phyloP scores from a whole-genome alignment of 129 eudicot species.

The Pseudognaphalium luteoalbum region DNA sequence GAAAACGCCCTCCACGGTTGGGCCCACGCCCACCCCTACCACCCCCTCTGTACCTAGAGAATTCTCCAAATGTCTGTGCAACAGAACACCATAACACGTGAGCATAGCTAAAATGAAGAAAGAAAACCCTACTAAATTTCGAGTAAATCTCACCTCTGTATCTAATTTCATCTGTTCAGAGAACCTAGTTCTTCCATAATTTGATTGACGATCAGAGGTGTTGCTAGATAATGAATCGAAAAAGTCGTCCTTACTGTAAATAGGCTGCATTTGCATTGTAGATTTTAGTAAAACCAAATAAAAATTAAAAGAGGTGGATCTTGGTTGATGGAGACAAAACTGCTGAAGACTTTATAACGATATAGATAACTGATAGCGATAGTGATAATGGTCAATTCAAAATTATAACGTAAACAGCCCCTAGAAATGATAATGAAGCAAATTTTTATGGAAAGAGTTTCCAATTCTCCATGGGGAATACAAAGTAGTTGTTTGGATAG shows the following conservation, averaged over 20 bases:
- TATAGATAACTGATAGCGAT: too few species aligned
- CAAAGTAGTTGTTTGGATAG: background rate
- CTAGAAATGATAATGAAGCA: too few species aligned
- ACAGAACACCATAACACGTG: slow-evolving; percentile 8
- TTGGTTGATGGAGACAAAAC: too few species aligned
- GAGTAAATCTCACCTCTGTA: slow-evolving; percentile 61
- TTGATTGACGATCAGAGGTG: slow-evolving; percentile 55
- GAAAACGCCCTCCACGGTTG: slow-evolving; percentile 57
- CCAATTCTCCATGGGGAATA: background rate
- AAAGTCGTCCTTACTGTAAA: slow-evolving; percentile 90
- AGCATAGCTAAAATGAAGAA: background rate
- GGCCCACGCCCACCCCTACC: slow-evolving; percentile 85
- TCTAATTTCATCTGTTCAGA: slow-evolving; percentile 93
- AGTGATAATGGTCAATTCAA: too few species aligned
- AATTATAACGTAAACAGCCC: too few species aligned
- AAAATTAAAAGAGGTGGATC: too few species aligned
- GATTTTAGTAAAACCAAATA: background rate
- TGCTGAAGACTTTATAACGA: too few species aligned
- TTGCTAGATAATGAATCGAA: slow-evolving; percentile 81
- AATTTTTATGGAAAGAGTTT: background rate
- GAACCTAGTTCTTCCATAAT: slow-evolving; percentile 68
- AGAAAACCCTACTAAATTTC: background rate
- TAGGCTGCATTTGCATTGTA: slow-evolving; percentile 54
- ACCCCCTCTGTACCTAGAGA: slow-evolving; percentile 77
- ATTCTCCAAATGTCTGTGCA: slow-evolving; percentile 88